Evolutionary conservation across 768 basidiomycete genomes (phyloP), one percentile per base, ranked within the genome.

Genomic region (Hypsizygus marmoreus): DNA sequence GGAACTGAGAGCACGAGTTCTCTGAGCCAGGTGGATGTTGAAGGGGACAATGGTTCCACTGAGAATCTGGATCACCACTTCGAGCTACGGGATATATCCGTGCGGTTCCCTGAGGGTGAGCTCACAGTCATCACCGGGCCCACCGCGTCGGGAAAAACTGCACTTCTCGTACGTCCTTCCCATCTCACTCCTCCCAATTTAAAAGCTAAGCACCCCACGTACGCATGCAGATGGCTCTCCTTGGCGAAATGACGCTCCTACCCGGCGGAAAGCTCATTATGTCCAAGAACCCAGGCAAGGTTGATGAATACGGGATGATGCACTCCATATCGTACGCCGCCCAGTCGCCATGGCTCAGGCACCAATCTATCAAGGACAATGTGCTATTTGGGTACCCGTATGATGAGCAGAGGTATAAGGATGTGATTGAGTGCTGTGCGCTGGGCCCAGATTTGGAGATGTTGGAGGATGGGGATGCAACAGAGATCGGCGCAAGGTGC

Each of bases 401-500:
- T 50, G 86, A 88, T 41, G 81, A 88, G 50, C 80, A 83, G 50
- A 72, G 90, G 38, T 94, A 94, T 53, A 67, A 84, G 8, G 73
- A 70, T 0, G 90, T 92, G 20, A 62, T 95, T n/a, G 84, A 91
- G 40, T 86, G 82, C 11, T 97, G 95, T 58, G 93, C 92, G 1
- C 65, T 98, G 41, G 69, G 62, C 22, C 81, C 87, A 0, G 95
- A 98, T 70, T 65, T 98, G 45, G 80, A 86, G 4, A 77, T 93
- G 9, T 64, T 97, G 1, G 90, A 95, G 45, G 85, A 94, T 56
- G 95, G 95, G 0, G 93, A 91, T 58, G 70, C 66, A 43, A 93
- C 91, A 1, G 87, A 91, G 66, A 89, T 95, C 53, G 91, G 91
- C 11, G 84, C 82, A 11, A 72, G 82, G 74, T 79, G 38, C 10